Evolutionary conservation across 2,329 filamentous ascomycete genomes (phyloP).

Genomic region (Ascochyta fabae): DNA sequence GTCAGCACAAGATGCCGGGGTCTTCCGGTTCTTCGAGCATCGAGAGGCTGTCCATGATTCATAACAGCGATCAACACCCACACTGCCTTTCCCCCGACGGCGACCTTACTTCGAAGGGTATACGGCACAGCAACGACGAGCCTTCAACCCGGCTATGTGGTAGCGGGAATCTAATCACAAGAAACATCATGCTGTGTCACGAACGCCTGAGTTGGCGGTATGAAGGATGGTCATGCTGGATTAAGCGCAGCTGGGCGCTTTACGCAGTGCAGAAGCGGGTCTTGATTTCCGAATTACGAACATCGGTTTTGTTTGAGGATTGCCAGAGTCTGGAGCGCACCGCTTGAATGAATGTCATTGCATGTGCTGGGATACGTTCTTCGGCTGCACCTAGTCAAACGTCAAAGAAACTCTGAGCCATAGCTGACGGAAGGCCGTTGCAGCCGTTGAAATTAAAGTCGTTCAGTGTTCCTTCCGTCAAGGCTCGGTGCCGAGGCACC

Average conservation of each 20-base stretch:
- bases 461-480: conserved; percentile 11
- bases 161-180: conserved; percentile 28
- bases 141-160: conserved; percentile 32
- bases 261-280: conserved; percentile 4
- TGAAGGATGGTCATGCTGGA: conserved; percentile 4
- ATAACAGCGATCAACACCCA: conserved; percentile 22
- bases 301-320: background rate
- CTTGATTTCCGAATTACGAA: conserved; percentile 1
- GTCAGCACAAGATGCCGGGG: conserved; percentile 8
- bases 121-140: conserved; percentile 28
- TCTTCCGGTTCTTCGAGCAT: conserved; percentile 6
- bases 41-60: conserved; percentile 17
- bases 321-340: conserved; percentile 6
- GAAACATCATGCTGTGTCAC: conserved; percentile 9
- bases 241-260: conserved; percentile 9
- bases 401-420: conserved; percentile 23
- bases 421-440: conserved; percentile 14
- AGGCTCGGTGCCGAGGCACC: conserved; percentile 16
- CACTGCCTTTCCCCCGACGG: conserved; percentile 17
- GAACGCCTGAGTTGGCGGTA: conserved; percentile 6
- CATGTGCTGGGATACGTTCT: conserved; percentile 17
- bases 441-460: conserved; percentile 27
- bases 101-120: conserved; percentile 21
- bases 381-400: conserved; percentile 29
- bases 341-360: conserved; percentile 2